Evolutionary conservation across 768 basidiomycete species (phyloP), one percentile per base, ranked within the genome.

Genomic region (Kondoa malvinella): DNA sequence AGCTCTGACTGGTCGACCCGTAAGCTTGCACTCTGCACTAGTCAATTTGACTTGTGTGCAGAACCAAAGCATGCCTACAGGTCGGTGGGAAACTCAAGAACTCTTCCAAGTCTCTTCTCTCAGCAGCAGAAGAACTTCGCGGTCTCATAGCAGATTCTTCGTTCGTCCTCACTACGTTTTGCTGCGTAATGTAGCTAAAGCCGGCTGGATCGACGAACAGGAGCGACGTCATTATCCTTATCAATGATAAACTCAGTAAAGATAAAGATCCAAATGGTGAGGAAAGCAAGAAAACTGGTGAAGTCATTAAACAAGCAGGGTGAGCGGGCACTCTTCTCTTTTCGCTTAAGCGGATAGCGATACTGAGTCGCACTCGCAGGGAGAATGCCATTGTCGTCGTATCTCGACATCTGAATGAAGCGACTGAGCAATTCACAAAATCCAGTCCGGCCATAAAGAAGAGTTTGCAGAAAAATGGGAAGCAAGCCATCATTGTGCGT

Each of bases 361-460:
- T 50, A 21, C 8, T 21, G 8, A 50, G 21, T 50, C 12, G 21
- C 21, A 8, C 12, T 50, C 12, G 21, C 21, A 50, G 61, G 8
- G 30, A 32, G 16, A 63, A 63, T 33, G 61, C 61, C 12, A 27
- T 63, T 27, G 61, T 63, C n/a, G 61, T 63, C 29, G 61, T 63
- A 3, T 31, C 61, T n/a, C 27, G 29, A 16, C 15, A 16, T 16
- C 16, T 63, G 29, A 33, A 63, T 27, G 15, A 63, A 27, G 61
- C 61, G 2, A 31, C 27, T 16, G 27, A 27, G 32, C 27, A 33
- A 27, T 31, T 63, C 29, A 33, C 17, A 15, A 32, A 27, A 33
- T 31, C 15, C 15, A 4, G n/a, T 27, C 61, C 61, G 12, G 61
- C 29, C 14, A 16, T 63, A 3, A 63, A 63, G 61, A 63, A 32